These are phyloP conservation scores for Phanerochaete sordida DNA, from an alignment of 768 basidiomycete genomes.

Conservation along the genomic window DNA sequence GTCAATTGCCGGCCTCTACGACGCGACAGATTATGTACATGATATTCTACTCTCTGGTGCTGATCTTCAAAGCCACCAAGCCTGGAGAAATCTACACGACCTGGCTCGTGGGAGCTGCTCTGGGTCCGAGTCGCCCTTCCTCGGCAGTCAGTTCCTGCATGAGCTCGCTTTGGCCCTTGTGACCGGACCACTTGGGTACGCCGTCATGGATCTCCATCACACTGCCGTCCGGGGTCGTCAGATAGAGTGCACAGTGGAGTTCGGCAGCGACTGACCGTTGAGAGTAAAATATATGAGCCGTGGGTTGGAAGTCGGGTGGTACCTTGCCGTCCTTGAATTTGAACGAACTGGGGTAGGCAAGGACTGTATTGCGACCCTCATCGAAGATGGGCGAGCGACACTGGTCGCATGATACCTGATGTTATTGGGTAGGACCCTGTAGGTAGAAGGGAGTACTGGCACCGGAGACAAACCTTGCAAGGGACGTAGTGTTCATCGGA, in stretches of 20 bases:
- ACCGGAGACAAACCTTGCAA: conserved; percentile 23
- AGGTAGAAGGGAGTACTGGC: background rate
- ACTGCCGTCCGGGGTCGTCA: background rate
- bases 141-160: conserved; percentile 21
- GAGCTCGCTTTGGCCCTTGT: conserved; percentile 26
- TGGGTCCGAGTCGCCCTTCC: no score
- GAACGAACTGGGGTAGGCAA: conserved; percentile 28
- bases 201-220: conserved; percentile 30
- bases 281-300: conserved; percentile 28
- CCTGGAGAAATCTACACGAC: no score
- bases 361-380: conserved; percentile 29
- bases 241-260: background rate
- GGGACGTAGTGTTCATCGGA: conserved; percentile 25
- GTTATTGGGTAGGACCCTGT: background rate
- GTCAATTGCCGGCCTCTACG: no score
- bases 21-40: no score
- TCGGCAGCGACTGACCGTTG: conserved; percentile 13
- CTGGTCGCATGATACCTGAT: conserved; percentile 25
- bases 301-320: conserved; percentile 26
- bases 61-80: no score
- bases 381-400: conserved; percentile 32
- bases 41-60: no score
- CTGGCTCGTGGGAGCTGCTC: no score
- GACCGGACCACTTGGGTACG: conserved; percentile 27
- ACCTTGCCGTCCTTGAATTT: conserved; percentile 24